Evolutionary conservation across 805 yeast species (phyloP), one percentile per base, ranked within the genome.

Genomic region (Dipodascus geniculatus): DNA sequence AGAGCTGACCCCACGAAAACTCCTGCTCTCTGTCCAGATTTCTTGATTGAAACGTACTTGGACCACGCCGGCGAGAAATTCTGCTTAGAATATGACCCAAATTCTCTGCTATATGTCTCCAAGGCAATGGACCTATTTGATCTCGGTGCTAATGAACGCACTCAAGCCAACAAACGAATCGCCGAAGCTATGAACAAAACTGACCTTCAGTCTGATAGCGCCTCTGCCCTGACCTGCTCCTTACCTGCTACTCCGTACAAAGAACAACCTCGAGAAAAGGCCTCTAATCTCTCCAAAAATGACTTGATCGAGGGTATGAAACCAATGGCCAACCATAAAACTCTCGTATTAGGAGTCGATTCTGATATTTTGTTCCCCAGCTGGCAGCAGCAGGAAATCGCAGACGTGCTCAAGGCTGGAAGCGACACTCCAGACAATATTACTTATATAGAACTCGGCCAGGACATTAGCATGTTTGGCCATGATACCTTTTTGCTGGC

Each of bases 41-140:
- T 88, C 65, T 69, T 89, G 56, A 90, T 90, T 50, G 97, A 90
- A 67, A 90, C 96, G 0, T 90, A 90, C 61, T 73, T 90, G 61
- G 97, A 90, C 65, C 96, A 90, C 67, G 95, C 89, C 51, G 97
- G 97, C 6, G 96, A 87, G 65, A 90, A 90, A 73, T 89, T 90
- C 73, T 87, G 95, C 58, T 67, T 87, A 56, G 95, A 89, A 64
- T 89, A 85, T 68, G 97, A 89, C 67, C 85, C 97, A 35, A 89
- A 89, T 66, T 88, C 96, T 3, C 76, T 90, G 60, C 73, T 89
- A 51, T 89, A 90, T 66, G 80, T 90, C 11, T 85, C 90, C 56
- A 90, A 90, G 68, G 96, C 96, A 1, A 90, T 90, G 97, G 97
- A 90, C 66, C 70, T 90, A 63, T 90, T 90, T 68, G 96, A 90